These are phyloP conservation scores for Nicotiana paniculata DNA, from an alignment of 257 asterid genomes.

Conservation along the genomic window DNA sequence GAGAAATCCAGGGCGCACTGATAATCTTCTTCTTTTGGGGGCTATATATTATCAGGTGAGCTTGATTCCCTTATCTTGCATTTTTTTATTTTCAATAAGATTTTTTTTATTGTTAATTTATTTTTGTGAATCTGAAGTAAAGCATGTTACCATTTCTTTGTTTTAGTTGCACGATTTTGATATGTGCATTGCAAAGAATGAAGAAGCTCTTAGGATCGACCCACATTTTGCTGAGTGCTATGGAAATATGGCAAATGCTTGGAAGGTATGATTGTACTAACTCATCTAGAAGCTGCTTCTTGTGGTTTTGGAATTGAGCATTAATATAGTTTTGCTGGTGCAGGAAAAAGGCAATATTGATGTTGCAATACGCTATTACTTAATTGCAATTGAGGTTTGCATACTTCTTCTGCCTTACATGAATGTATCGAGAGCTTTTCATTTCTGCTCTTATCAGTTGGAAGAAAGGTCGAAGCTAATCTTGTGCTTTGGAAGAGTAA, in stretches of 20 bases:
- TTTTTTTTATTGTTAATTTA: neutral
- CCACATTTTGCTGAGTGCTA: conserved; percentile 98
- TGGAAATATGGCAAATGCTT: conserved; percentile 99
- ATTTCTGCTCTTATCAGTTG: neutral
- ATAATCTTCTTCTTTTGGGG: conserved; percentile 92
- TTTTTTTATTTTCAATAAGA: neutral
- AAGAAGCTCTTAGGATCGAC: conserved; percentile 84
- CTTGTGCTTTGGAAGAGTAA: neutral
- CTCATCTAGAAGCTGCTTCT: conserved; percentile 4
- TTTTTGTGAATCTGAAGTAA: conserved; percentile 14
- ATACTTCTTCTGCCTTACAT: conserved; percentile 2
- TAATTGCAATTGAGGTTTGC: conserved; percentile 93
- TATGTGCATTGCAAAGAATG: conserved; percentile 80
- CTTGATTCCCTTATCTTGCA: conserved; percentile 3
- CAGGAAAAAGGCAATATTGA: conserved; percentile 99
- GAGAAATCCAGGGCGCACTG: conserved; percentile 78
- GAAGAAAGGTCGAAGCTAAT: neutral
- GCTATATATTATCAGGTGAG: conserved; percentile 90
- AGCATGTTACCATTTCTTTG: conserved; percentile 12
- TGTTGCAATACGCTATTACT: conserved; percentile 87
- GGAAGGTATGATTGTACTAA: conserved; percentile 52
- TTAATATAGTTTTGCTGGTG: conserved; percentile 8
- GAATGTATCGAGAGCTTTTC: neutral
- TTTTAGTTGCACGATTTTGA: conserved; percentile 87
- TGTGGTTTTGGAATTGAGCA: conserved; percentile 15